A percentile compares a stretch with the other conserved stretches of the same genome.
Conservation (phyloP, 768 basidiomycete genomes). For the Psilocybe subaeruginosa region DNA sequence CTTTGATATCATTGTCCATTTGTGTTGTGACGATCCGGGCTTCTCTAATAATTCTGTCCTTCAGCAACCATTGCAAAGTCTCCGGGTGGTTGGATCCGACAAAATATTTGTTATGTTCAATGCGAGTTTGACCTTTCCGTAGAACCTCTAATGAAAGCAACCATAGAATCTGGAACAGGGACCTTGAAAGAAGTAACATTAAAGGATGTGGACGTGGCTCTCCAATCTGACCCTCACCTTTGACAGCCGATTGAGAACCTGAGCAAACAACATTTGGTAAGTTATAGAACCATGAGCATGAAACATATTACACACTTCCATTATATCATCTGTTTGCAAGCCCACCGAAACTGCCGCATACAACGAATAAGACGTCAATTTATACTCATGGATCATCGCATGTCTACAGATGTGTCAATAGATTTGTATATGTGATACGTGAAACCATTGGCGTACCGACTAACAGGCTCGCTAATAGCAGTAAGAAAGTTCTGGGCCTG, state of each 20-base stretch:
- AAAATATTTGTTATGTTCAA: conserved; percentile 95
- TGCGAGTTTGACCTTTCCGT: conserved; percentile 98
- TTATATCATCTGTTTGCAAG: conserved; percentile 96
- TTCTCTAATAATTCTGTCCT: conserved; percentile 84
- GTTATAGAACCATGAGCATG: conserved; percentile 25
- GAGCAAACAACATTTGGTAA: conserved; percentile 14
- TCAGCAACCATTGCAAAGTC: conserved; percentile 83
- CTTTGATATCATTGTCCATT: conserved; percentile 76
- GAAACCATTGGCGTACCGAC: conserved; percentile 67
- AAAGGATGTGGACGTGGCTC: conserved; percentile 2
- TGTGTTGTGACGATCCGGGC: conserved; percentile 76
- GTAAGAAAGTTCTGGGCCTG: conserved; percentile 98
- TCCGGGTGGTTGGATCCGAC: conserved; percentile 97
- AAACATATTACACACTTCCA: conserved; percentile 70
- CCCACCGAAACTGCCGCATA: conserved; percentile 99
- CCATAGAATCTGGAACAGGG: conserved; percentile 87
- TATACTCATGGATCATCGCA: conserved; percentile 98
- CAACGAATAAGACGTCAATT: conserved; percentile 97
- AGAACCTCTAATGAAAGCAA: conserved; percentile 87
- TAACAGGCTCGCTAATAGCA: conserved; percentile 98
- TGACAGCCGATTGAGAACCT: conserved; percentile 82
- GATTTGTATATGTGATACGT: neutral
- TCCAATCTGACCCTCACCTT: conserved; percentile 50
- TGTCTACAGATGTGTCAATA: conserved; percentile 62
- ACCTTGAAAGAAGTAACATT: conserved; percentile 52